Percentiles rank a stretch among this genome's conserved stretches.
phyloP scores from a whole-genome alignment of 2,329 filamentous ascomycete species.

The Fusarium sp. region DNA sequence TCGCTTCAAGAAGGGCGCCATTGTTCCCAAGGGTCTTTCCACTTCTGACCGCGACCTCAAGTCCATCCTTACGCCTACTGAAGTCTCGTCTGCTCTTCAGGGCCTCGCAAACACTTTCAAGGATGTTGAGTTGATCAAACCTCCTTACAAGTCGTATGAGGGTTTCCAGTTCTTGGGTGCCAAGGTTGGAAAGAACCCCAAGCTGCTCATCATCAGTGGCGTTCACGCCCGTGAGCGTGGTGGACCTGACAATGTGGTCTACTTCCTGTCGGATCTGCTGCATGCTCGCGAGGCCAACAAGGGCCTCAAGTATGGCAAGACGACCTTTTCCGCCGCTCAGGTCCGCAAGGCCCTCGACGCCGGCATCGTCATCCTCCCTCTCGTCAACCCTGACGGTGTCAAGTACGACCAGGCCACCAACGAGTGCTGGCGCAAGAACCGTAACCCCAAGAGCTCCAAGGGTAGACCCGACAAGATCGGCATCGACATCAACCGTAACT shows the following conservation, averaged over 20 bases:
- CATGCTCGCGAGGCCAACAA: constrained; percentile 61
- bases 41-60: constrained; percentile 51
- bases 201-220: constrained; percentile 64
- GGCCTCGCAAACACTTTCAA: constrained; percentile 55
- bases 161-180: constrained; percentile 54
- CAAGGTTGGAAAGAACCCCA: constrained; percentile 59
- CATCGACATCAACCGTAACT: constrained; percentile 68
- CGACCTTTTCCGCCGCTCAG: constrained; percentile 63
- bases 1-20: constrained; percentile 54
- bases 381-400: constrained; percentile 67
- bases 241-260: constrained; percentile 66
- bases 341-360: constrained; percentile 63
- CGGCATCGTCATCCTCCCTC: constrained; percentile 65
- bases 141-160: constrained; percentile 59
- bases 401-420: constrained; percentile 62
- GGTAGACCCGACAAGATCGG: constrained; percentile 50
- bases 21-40: constrained; percentile 49
- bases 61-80: constrained; percentile 58
- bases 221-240: constrained; percentile 71
- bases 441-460: constrained; percentile 56
- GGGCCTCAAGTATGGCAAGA: constrained; percentile 64
- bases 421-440: constrained; percentile 68
- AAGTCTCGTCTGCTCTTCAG: constrained; percentile 58
- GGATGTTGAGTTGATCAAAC: constrained; percentile 54
- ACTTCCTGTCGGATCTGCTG: constrained; percentile 69